Percentiles rank a stretch among this genome's conserved stretches.
phyloP scores from a whole-genome alignment of 768 basidiomycete genomes.

The Sutorius australiensis region DNA sequence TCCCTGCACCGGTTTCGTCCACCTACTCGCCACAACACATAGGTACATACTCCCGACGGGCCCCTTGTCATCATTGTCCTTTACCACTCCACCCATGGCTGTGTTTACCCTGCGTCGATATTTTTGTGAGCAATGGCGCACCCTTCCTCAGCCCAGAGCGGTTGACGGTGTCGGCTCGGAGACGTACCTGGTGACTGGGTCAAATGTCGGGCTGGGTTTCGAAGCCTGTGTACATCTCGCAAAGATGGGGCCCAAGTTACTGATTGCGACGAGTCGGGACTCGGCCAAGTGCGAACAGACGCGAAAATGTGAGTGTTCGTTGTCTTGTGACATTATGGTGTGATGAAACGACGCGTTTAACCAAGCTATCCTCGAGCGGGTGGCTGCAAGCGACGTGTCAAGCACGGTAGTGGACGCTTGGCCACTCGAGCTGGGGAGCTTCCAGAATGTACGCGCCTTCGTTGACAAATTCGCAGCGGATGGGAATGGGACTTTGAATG shows the following conservation, averaged over 20 bases:
- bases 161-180: constrained; percentile 39
- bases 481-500: constrained; percentile 21
- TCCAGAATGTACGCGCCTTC: constrained; percentile 32
- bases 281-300: constrained; percentile 24
- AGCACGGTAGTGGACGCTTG: constrained; percentile 22
- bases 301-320: constrained; percentile 12
- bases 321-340: not conserved
- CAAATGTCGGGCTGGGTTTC: constrained; percentile 41
- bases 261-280: constrained; percentile 35
- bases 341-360: not conserved
- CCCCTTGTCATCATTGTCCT: not conserved
- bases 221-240: constrained; percentile 32
- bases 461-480: constrained; percentile 27
- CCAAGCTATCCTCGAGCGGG: constrained; percentile 18
- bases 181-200: constrained; percentile 48
- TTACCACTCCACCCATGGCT: constrained; percentile 7
- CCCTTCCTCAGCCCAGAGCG: constrained; percentile 12
- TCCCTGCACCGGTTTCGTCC: not conserved
- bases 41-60: not conserved
- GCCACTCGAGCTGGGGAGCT: constrained; percentile 34
- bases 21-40: not conserved
- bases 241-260: constrained; percentile 27
- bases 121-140: constrained; percentile 23
- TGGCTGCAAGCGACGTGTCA: not conserved
- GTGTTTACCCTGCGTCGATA: constrained; percentile 11